These are phyloP conservation scores for Verbascum thapsus DNA, from an alignment of 257 asterid genomes.

Conservation along the genomic window DNA sequence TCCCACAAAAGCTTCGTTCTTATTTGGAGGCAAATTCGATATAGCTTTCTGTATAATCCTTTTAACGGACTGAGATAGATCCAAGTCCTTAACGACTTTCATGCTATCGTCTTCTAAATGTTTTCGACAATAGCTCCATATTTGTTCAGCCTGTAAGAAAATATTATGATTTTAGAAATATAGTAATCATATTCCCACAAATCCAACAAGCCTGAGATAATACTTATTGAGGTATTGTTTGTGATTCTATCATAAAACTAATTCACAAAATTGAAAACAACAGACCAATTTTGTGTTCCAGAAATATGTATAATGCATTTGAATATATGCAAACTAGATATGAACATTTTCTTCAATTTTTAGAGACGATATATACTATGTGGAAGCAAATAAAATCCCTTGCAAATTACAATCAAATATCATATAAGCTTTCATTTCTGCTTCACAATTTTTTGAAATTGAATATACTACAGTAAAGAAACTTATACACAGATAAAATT, in stretches of 20 bases:
- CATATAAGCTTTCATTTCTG: not conserved
- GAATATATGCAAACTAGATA: not conserved
- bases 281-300: no score
- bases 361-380: conserved; percentile 9
- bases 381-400: conserved; percentile 15
- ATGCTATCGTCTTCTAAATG: conserved; percentile 44
- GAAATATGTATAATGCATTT: no score
- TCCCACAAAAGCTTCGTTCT: conserved; percentile 38
- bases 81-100: conserved; percentile 30
- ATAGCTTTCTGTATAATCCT: conserved; percentile 39
- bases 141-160: conserved; percentile 47
- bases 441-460: not conserved
- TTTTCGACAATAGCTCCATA: conserved; percentile 46
- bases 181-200: conserved; percentile 1
- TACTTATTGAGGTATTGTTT: not conserved
- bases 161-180: conserved; percentile 4
- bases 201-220: not conserved
- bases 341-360: not conserved
- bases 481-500: not conserved
- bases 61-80: conserved; percentile 28
- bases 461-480: not conserved
- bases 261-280: no score
- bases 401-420: no score
- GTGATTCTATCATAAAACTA: not conserved
- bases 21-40: conserved; percentile 39